Conservation (phyloP, 179 eudicot species). For the Silene coronaria region DNA sequence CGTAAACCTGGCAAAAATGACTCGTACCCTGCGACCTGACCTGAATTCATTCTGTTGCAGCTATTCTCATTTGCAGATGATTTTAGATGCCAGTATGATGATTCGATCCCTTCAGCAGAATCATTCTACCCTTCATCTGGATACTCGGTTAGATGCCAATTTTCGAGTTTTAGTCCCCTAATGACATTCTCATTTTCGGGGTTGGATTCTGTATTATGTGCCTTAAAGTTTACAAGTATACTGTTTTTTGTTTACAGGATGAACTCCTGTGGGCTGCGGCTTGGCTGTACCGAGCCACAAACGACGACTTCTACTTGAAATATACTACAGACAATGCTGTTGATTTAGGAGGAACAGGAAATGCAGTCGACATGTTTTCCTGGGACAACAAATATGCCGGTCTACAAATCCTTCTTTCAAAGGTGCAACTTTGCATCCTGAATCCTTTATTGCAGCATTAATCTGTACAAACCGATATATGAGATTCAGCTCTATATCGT, state of each 20-base stretch:
- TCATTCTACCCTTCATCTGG: slow-evolving; percentile 75
- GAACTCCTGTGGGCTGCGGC: slow-evolving; percentile 87
- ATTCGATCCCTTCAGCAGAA: slow-evolving; percentile 43
- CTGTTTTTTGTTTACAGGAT: slow-evolving; percentile 37
- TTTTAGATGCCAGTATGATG: slow-evolving; percentile 59
- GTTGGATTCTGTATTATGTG: neutral
- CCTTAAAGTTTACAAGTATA: neutral
- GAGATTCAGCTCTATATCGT: neutral
- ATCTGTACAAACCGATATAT: neutral
- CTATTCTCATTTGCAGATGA: slow-evolving; percentile 73
- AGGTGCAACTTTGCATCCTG: slow-evolving; percentile 31
- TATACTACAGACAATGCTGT: slow-evolving; percentile 55
- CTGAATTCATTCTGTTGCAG: slow-evolving; percentile 30
- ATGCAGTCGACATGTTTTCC: slow-evolving; percentile 64
- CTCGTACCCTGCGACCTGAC: neutral
- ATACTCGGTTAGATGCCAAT: slow-evolving; percentile 42
- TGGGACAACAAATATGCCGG: slow-evolving; percentile 97
- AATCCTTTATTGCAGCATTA: neutral
- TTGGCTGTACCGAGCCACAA: slow-evolving; percentile 77
- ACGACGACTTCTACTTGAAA: slow-evolving; percentile 55
- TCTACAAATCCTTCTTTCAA: slow-evolving; percentile 63
- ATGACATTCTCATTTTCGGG: neutral
- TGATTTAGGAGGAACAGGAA: slow-evolving; percentile 68
- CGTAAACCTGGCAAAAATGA: neutral
- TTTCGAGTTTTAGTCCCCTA: neutral